A percentile compares a stretch with the other conserved stretches of the same genome.
These are phyloP conservation scores for Calendula officinalis DNA, from an alignment of 129 eudicot species.

Conservation along the genomic window DNA sequence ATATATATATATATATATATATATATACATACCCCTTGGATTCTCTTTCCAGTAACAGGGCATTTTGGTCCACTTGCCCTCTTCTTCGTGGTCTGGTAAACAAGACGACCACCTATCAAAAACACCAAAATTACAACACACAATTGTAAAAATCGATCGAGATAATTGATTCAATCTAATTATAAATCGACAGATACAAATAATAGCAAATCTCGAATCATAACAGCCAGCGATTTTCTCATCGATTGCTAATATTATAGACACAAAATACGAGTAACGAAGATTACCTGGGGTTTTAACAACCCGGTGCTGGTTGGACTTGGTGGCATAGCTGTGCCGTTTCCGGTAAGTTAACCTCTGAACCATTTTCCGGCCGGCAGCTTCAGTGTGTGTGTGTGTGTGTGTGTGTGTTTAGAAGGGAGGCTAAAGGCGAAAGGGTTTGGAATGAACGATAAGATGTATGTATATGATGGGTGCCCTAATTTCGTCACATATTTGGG, in stretches of 20 bases:
- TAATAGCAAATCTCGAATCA: no score
- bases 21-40: constrained; percentile 62
- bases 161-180: neutral
- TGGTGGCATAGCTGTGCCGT: constrained; percentile 71
- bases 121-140: neutral
- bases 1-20: no score
- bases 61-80: constrained; percentile 84
- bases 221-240: no score
- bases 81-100: constrained; percentile 67
- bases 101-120: constrained; percentile 52
- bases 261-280: no score
- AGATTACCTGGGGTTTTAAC: constrained; percentile 70
- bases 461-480: no score
- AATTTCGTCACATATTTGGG: no score
- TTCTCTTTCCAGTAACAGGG: constrained; percentile 72
- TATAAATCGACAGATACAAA: neutral
- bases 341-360: constrained; percentile 60
- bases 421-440: no score
- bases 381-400: no score
- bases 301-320: constrained; percentile 61
- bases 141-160: no score
- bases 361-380: constrained; percentile 22
- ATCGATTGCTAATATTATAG: no score
- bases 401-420: no score
- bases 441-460: no score